Evolutionary conservation across 1,284 basidiomycete genomes (phyloP), one percentile per base, ranked within the genome.

Genomic region (Sporisorium reilianum): DNA sequence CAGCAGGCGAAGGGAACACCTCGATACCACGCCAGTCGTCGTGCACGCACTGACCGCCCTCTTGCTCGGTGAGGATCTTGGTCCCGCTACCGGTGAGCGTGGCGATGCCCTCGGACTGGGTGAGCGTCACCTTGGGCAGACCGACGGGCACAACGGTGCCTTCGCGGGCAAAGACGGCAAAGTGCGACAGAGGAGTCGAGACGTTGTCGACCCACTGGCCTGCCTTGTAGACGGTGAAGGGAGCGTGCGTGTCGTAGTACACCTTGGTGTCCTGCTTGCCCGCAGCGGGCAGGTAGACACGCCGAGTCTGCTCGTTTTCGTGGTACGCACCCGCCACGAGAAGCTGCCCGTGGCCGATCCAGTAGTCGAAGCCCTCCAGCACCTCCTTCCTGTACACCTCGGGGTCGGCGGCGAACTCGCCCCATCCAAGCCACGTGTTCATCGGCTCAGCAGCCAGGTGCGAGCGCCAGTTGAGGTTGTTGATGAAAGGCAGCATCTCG

Each of bases 21-120:
- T 84, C 79, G 28, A 86, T 76, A 18, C 85, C 86, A 60, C 86
- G 75, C 82, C 81, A 87, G 64, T 86, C 85, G 61, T 87, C 86
- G 23, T 86, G 68, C 0, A 80, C 84, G 4, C 85, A 85, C 14
- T 85, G 64, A 14, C 85, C 86, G 32, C 85, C 85, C 36, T 86
- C 84, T 10, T 72, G 60, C 30, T 85, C 83, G 30, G 85, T 82
- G 54, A 75, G 52, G 26, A 61, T 77, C 50, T 84, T 82, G 18
- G 85, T 84, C n/a, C 86, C 85, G 65, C 86, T 85, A 9, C 80
- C 68, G 12, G 84, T 85, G 14, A 82, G 80, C 16, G 85, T 66
- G 0, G 80, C 77, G 0, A 85, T 74, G 0, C 86, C 86, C 1
- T 69, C 40, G 1, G 50, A 22, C 55, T 85, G 79, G 5, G 61